Evolutionary conservation across 768 basidiomycete species (phyloP).

Genomic region (Rhodotorula graminis): DNA sequence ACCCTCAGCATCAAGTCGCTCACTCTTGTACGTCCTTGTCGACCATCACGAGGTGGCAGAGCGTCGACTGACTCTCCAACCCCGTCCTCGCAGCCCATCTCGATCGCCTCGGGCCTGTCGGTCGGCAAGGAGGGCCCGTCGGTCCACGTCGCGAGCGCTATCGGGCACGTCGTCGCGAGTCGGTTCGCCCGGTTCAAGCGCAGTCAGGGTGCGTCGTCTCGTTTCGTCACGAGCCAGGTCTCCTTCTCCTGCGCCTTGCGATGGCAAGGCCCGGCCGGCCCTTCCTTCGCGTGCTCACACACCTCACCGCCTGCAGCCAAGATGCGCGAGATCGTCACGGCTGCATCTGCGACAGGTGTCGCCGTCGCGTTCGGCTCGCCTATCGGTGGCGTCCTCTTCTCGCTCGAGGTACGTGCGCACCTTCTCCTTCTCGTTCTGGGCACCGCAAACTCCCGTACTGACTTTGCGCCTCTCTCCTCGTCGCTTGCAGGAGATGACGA

Average conservation of each 20-base stretch:
- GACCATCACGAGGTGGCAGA: not conserved
- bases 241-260: too few species aligned
- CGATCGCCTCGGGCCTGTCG: constrained; percentile 92
- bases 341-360: constrained; percentile 94
- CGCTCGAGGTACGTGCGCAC: constrained; percentile 70
- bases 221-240: not conserved
- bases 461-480: constrained; percentile 9
- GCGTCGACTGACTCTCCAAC: not conserved
- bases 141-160: constrained; percentile 92
- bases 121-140: constrained; percentile 98
- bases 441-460: too few species aligned
- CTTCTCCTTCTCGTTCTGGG: not conserved
- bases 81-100: constrained; percentile 64
- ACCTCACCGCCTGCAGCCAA: constrained; percentile 46
- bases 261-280: too few species aligned
- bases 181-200: constrained; percentile 73
- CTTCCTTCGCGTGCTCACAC: too few species aligned
- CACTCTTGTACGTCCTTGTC: constrained; percentile 63
- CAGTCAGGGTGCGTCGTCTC: constrained; percentile 65
- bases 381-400: constrained; percentile 94
- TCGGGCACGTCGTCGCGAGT: constrained; percentile 83
- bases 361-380: constrained; percentile 98
- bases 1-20: constrained; percentile 92
- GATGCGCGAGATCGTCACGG: constrained; percentile 81
- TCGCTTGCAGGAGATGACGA: constrained; percentile 82